A percentile compares a stretch with the other conserved stretches of the same genome.
Conservation (phyloP, 2,329 filamentous ascomycete genomes). For the Neonectria faginata region DNA sequence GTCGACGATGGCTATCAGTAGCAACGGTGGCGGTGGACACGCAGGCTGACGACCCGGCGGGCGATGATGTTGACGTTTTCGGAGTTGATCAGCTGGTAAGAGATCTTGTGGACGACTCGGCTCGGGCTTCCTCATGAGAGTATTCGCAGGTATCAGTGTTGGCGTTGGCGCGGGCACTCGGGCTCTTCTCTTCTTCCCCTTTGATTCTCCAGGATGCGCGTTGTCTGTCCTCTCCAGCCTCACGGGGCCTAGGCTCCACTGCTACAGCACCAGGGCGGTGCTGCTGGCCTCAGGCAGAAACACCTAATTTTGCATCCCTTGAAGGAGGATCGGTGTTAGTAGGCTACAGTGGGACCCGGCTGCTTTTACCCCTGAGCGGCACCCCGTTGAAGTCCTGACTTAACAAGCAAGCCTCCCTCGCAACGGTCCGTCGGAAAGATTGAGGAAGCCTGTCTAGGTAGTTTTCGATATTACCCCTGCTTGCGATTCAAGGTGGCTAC, state of each 20-base stretch:
- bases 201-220: conserved; percentile 32
- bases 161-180: not conserved
- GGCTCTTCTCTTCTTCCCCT: conserved; percentile 33
- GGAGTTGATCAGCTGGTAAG: conserved; percentile 6
- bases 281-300: conserved; percentile 37
- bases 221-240: conserved; percentile 45
- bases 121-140: conserved; percentile 10
- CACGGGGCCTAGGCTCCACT: conserved; percentile 27
- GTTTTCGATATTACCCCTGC: not conserved
- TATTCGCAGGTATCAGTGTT: not conserved
- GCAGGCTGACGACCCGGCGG: not conserved
- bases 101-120: conserved; percentile 11
- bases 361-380: not conserved
- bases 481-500: not conserved
- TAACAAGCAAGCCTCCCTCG: not conserved
- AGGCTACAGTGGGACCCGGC: not conserved
- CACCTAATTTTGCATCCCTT: not conserved
- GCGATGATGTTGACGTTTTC: conserved; percentile 7
- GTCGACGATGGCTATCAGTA: not conserved
- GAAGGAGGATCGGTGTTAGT: not conserved
- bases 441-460: not conserved
- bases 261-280: conserved; percentile 6
- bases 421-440: not conserved
- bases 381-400: not conserved
- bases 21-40: not conserved